Percentiles rank a stretch among this genome's conserved stretches.
phyloP scores from a whole-genome alignment of 2,329 filamentous ascomycete species.

The Mariannaea elegans region DNA sequence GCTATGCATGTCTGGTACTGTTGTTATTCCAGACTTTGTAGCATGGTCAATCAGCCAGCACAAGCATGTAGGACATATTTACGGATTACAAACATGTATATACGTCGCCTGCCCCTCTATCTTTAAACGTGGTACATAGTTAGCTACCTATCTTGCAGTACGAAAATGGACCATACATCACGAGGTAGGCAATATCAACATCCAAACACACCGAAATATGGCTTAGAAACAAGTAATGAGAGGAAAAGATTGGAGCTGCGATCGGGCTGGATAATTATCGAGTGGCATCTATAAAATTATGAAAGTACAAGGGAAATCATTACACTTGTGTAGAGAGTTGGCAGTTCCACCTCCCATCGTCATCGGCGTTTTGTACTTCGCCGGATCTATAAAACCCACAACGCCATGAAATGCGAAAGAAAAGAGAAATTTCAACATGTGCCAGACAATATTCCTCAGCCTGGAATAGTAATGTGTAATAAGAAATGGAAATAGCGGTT shows the following conservation, averaged over 20 bases:
- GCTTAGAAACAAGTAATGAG: background rate
- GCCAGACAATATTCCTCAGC: background rate
- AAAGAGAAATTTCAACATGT: background rate
- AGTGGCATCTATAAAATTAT: background rate
- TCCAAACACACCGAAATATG: too few relatives aligned
- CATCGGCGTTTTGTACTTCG: background rate
- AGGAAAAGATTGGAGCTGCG: background rate
- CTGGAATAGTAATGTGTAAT: background rate
- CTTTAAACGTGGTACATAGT: too few relatives aligned
- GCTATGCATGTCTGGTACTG: too few relatives aligned
- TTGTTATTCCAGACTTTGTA: too few relatives aligned
- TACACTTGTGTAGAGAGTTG: constrained; percentile 14
- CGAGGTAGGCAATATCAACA: too few relatives aligned
- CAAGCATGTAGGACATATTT: too few relatives aligned
- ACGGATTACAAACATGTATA: too few relatives aligned
- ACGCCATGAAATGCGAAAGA: constrained; percentile 7
- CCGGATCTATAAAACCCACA: constrained; percentile 13
- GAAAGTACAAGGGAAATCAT: constrained; percentile 14
- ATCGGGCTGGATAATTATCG: background rate
- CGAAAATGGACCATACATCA: too few relatives aligned
- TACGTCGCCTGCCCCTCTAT: too few relatives aligned
- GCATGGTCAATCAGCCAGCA: too few relatives aligned
- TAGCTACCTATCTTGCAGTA: too few relatives aligned
- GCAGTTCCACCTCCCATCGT: background rate
- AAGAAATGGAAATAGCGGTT: constrained; percentile 1